A percentile compares a stretch with the other conserved stretches of the same genome.
These are phyloP conservation scores for Beauveria caledonica DNA, from an alignment of 2,329 filamentous ascomycete species.

Conservation along the genomic window DNA sequence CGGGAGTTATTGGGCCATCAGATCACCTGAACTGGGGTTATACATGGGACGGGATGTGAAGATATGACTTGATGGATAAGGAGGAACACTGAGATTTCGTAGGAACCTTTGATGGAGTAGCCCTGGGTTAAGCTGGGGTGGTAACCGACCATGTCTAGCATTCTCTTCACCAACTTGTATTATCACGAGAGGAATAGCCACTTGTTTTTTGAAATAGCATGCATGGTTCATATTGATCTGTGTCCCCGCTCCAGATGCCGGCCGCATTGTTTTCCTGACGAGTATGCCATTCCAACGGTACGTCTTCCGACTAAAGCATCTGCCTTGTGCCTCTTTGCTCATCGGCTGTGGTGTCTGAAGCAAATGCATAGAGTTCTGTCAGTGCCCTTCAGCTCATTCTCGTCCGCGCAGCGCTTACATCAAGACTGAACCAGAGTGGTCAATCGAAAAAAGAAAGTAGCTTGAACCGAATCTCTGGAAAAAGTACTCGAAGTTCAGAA, in stretches of 20 bases:
- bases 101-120: background rate
- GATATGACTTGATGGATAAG: background rate
- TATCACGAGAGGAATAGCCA: background rate
- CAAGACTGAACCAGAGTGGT: background rate
- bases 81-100: background rate
- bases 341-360: too few relatives aligned
- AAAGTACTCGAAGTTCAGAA: too few relatives aligned
- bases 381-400: background rate
- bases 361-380: background rate
- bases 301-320: background rate
- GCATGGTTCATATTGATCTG: background rate
- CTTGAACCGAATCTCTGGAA: too few relatives aligned
- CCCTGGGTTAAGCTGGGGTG: background rate
- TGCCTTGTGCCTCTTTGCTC: background rate
- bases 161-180: background rate
- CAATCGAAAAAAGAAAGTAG: too few relatives aligned
- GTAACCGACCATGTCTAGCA: background rate
- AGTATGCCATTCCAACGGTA: background rate
- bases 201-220: background rate
- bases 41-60: background rate
- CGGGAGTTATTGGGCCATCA: background rate
- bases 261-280: too few relatives aligned
- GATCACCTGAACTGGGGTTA: background rate
- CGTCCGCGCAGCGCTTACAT: background rate
- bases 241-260: background rate